Conservation (phyloP, 1,284 basidiomycete species). For the Golubevia pallescens region DNA sequence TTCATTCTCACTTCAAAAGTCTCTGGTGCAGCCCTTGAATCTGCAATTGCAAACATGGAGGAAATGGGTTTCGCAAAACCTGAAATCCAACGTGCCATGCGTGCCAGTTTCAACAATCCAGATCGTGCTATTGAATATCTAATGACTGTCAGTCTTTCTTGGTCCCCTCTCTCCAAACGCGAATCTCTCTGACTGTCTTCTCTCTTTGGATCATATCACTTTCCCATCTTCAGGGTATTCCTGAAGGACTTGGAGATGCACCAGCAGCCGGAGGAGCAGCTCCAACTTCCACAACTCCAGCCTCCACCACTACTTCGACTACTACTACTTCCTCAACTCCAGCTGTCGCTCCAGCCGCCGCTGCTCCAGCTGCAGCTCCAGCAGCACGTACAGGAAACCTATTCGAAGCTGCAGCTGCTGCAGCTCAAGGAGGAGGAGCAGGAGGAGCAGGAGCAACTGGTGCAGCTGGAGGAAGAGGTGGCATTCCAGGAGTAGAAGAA, state of each 20-base stretch:
- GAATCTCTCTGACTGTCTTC: neutral
- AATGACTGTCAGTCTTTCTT: too few species aligned
- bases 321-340: neutral
- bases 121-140: constrained; percentile 97
- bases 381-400: constrained; percentile 59
- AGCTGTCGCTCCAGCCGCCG: constrained; percentile 66
- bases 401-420: constrained; percentile 65
- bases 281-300: constrained; percentile 15
- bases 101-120: constrained; percentile 96
- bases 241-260: constrained; percentile 24
- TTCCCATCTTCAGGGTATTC: constrained; percentile 10
- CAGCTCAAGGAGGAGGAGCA: constrained; percentile 25
- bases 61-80: constrained; percentile 89
- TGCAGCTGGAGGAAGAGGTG: constrained; percentile 20
- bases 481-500: constrained; percentile 35
- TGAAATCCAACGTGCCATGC: constrained; percentile 82
- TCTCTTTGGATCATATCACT: constrained; percentile 4
- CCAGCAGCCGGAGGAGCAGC: constrained; percentile 18
- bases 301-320: constrained; percentile 20
- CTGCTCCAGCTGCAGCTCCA: constrained; percentile 59
- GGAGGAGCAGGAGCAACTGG: constrained; percentile 22
- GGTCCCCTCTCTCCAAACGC: too few species aligned
- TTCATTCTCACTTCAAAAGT: constrained; percentile 10
- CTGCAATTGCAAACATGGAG: constrained; percentile 68
- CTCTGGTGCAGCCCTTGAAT: constrained; percentile 45